A percentile compares a stretch with the other conserved stretches of the same genome.
Conservation (phyloP, 257 asterid species). For the Solanum commersonii region DNA sequence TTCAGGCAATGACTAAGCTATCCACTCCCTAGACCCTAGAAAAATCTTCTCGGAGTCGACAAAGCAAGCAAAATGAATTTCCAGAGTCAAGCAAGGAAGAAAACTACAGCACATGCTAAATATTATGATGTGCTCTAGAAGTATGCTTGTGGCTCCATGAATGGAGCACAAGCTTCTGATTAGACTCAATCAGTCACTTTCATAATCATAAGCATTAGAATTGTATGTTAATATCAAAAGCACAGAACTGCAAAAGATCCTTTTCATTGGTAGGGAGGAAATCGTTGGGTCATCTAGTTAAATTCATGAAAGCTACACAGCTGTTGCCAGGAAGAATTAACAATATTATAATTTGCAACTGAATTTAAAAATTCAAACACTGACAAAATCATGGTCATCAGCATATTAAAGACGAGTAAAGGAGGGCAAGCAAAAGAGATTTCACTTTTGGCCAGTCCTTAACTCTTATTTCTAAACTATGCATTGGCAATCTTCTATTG, state of each 20-base stretch:
- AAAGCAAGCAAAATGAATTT: neutral
- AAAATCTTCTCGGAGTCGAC: neutral
- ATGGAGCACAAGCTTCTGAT: neutral
- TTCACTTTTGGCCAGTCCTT: neutral
- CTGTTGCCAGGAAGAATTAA: neutral
- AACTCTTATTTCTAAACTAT: neutral
- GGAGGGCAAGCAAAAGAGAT: neutral
- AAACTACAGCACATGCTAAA: neutral
- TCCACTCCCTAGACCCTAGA: neutral
- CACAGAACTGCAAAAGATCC: neutral
- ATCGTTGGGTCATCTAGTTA: neutral
- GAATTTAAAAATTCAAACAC: neutral
- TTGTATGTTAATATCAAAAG: neutral
- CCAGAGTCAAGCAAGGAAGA: neutral
- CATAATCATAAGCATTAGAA: neutral
- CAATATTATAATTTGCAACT: neutral
- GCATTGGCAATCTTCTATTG: neutral
- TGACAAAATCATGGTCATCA: neutral
- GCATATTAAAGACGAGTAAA: neutral
- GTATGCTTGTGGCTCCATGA: neutral
- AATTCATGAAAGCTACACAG: neutral
- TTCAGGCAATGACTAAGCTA: neutral
- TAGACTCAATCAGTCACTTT: neutral
- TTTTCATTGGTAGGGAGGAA: neutral
- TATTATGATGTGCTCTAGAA: neutral